A percentile compares a stretch with the other conserved stretches of the same genome.
Evolutionary conservation across 164 flowering plant species (phyloP).

Genomic region (Warburgia ugandensis): DNA sequence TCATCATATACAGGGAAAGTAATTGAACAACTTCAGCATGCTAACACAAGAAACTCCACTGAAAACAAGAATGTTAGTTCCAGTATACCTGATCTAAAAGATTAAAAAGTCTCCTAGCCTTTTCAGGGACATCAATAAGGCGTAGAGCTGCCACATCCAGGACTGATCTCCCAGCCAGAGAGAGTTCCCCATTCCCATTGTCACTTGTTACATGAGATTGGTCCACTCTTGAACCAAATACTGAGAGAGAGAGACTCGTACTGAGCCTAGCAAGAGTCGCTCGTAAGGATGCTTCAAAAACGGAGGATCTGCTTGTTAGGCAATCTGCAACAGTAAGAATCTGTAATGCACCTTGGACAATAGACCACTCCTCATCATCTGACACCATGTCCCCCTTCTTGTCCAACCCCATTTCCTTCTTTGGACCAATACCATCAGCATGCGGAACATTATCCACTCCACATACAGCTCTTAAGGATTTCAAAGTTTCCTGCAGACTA

Average conservation of each 20-base stretch:
- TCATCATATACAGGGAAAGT: no score
- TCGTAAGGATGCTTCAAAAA: constrained; percentile 94
- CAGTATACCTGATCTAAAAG: constrained; percentile 78
- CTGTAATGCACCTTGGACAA: constrained; percentile 98
- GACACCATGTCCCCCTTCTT: constrained; percentile 69
- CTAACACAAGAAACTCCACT: no score
- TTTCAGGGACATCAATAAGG: constrained; percentile 81
- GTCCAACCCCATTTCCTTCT: constrained; percentile 64
- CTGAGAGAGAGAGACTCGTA: constrained; percentile 71
- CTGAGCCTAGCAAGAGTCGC: constrained; percentile 89
- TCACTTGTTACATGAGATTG: constrained; percentile 31
- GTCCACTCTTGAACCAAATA: constrained; percentile 67
- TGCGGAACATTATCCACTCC: constrained; percentile 50
- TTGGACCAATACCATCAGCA: constrained; percentile 40
- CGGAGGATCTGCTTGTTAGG: constrained; percentile 88
- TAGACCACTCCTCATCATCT: constrained; percentile 99
- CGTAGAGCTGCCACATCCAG: constrained; percentile 83
- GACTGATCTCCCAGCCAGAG: constrained; percentile 66
- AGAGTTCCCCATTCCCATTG: constrained; percentile 40
- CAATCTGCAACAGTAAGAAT: constrained; percentile 94
- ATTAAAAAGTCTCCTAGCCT: constrained; percentile 76
- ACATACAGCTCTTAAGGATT: constrained; percentile 77
- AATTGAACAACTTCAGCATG: no score
- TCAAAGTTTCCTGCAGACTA: constrained; percentile 74
- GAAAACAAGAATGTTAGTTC: neutral